These are phyloP conservation scores for Colletotrichum sp. DNA, from an alignment of 2,329 filamentous ascomycete genomes.

Conservation along the genomic window DNA sequence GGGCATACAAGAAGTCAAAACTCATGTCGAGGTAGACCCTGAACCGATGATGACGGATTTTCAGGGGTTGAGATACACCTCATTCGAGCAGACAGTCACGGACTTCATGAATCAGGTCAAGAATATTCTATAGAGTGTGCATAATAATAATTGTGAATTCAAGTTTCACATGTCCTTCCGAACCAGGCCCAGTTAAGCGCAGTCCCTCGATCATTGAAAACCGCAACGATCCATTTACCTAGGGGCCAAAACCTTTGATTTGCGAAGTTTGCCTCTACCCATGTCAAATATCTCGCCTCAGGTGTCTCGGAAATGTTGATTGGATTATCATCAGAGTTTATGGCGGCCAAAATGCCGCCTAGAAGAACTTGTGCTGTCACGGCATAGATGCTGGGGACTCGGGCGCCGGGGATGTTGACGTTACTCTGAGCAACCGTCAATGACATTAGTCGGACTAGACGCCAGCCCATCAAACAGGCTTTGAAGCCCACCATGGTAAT, in stretches of 20 bases:
- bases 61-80: background rate
- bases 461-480: background rate
- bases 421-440: background rate
- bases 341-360: background rate
- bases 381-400: background rate
- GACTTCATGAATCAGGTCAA: background rate
- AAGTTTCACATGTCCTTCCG: background rate
- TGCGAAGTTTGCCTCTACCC: background rate
- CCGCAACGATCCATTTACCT: background rate
- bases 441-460: background rate
- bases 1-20: background rate
- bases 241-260: background rate
- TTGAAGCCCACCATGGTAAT: background rate
- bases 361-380: background rate
- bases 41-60: background rate
- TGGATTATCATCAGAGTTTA: background rate
- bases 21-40: background rate
- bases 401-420: background rate
- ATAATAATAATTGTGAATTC: background rate
- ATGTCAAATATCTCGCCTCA: background rate
- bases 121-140: background rate
- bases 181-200: background rate
- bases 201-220: background rate
- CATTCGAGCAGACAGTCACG: background rate
- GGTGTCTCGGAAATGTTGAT: background rate